Evolutionary conservation across 2,329 filamentous ascomycete species (phyloP).

Genomic region (Pseudocercospora pini-densiflorae): DNA sequence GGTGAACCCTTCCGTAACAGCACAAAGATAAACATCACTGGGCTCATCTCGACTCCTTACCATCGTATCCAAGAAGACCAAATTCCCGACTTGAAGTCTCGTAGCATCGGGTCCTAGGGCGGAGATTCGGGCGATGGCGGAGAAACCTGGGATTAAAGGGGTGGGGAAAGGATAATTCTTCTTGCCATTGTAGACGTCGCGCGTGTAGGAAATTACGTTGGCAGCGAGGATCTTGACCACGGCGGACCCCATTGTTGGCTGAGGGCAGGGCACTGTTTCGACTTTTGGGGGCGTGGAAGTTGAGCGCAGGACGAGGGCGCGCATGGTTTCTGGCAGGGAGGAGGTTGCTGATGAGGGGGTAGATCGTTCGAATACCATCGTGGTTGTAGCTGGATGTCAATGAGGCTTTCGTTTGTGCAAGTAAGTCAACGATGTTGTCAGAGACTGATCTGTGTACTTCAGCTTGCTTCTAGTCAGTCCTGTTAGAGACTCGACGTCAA

Average conservation of each 20-base stretch:
- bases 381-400: not conserved
- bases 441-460: not conserved
- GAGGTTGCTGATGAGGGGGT: not conserved
- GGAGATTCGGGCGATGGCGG: conserved; percentile 43
- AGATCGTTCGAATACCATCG: not conserved
- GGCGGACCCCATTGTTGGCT: conserved; percentile 38
- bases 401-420: not conserved
- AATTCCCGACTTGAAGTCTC: conserved; percentile 40
- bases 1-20: conserved; percentile 38
- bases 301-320: conserved; percentile 24
- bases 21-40: conserved; percentile 37
- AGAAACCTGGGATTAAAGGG: conserved; percentile 41
- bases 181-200: conserved; percentile 47
- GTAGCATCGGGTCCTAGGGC: conserved; percentile 45
- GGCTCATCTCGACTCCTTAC: conserved; percentile 46
- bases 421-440: not conserved
- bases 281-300: conserved; percentile 23
- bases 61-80: conserved; percentile 45
- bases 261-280: conserved; percentile 19
- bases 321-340: conserved; percentile 21
- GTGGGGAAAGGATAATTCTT: conserved; percentile 40
- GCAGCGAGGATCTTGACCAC: conserved; percentile 46
- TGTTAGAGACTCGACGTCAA: not conserved
- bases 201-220: conserved; percentile 46
- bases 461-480: not conserved